phyloP scores from a whole-genome alignment of 257 asterid genomes.

The Nicotiana tomentosiformis region DNA sequence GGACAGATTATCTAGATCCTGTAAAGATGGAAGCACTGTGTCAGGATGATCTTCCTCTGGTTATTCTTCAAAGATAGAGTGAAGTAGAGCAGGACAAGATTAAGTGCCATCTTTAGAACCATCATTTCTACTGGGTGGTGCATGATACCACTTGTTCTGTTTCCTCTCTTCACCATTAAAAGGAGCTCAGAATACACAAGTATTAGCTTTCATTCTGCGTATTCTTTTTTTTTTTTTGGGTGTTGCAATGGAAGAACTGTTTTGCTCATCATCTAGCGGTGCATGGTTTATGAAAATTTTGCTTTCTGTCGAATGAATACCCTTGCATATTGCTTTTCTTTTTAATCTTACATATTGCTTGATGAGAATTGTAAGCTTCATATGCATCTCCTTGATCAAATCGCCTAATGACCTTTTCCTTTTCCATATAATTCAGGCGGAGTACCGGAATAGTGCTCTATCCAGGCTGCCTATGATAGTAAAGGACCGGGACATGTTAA shows the following conservation, averaged over 20 bases:
- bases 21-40: not conserved
- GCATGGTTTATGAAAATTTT: not conserved
- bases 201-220: not conserved
- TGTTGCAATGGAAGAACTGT: not conserved
- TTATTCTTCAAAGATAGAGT: not conserved
- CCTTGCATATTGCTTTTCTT: not conserved
- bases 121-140: slow-evolving; percentile 1
- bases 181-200: not conserved
- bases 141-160: not conserved
- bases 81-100: not conserved
- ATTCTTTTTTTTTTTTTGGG: not conserved
- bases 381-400: not conserved
- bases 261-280: not conserved
- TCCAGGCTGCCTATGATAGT: slow-evolving; percentile 55
- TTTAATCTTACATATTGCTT: not conserved
- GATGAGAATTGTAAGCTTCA: not conserved
- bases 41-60: not conserved
- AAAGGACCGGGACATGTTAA: slow-evolving; percentile 69
- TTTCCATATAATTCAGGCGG: slow-evolving; percentile 47
- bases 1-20: not conserved
- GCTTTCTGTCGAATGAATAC: not conserved
- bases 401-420: not conserved
- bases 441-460: slow-evolving; percentile 56
- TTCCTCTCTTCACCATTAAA: not conserved
- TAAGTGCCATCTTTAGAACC: not conserved